A percentile compares a stretch with the other conserved stretches of the same genome.
phyloP scores from a whole-genome alignment of 2,329 filamentous ascomycete species.

The Sporothrix sp. region DNA sequence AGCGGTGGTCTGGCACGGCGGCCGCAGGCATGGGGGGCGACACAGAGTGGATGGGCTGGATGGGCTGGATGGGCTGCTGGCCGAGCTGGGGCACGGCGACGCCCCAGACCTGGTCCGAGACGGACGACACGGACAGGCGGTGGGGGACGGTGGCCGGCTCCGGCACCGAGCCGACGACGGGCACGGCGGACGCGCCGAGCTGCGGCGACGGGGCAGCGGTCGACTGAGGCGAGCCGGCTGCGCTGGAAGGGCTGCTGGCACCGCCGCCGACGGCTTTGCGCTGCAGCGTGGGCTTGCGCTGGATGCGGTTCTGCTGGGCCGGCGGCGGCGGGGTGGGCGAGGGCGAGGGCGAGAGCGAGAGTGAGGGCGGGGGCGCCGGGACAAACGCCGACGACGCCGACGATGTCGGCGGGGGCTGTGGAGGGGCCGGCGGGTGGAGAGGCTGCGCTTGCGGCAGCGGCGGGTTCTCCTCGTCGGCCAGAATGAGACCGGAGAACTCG shows the following conservation, averaged over 20 bases:
- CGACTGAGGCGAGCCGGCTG: not conserved
- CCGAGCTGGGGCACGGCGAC: not conserved
- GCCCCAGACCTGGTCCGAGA: not conserved
- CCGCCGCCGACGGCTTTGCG: not conserved
- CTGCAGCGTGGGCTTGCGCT: slow-evolving; percentile 9
- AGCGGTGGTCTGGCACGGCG: not conserved
- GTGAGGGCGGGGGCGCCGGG: not conserved
- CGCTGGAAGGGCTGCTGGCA: not conserved
- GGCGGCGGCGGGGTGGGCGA: not conserved
- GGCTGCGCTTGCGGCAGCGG: not conserved
- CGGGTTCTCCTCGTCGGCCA: slow-evolving; percentile 16
- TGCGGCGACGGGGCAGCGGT: not conserved
- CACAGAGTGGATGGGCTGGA: not conserved
- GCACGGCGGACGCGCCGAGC: not conserved
- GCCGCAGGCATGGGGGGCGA: not conserved
- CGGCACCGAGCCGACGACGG: not conserved
- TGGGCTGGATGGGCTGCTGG: not conserved
- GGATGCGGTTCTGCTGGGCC: not conserved
- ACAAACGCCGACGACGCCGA: too few species aligned
- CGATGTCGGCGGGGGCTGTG: not conserved
- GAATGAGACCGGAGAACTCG: slow-evolving; percentile 24
- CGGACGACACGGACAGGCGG: slow-evolving; percentile 10
- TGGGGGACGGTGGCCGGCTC: not conserved
- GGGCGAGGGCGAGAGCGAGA: not conserved
- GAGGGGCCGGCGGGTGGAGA: not conserved